Conservation (phyloP, 164 flowering plant species). For the Umbilicus rupestris region DNA sequence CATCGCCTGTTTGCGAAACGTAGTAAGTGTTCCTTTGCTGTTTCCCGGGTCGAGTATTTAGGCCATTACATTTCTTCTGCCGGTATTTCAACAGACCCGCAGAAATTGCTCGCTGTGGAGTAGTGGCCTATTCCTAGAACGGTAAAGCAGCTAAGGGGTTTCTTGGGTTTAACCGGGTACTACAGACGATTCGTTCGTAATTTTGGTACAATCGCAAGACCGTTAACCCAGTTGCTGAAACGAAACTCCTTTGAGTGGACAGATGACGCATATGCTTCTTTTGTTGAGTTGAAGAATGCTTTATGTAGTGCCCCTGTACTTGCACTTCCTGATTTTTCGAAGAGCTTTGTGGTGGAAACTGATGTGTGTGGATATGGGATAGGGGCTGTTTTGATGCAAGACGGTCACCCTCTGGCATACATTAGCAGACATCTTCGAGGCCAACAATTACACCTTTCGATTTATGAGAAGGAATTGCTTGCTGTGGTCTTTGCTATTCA, state of each 20-base stretch:
- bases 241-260: too few species aligned
- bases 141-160: neutral
- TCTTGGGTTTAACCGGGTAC: conserved; percentile 3
- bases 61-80: neutral
- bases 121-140: neutral
- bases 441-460: neutral
- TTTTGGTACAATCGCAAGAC: neutral
- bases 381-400: conserved; percentile 11
- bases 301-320: neutral
- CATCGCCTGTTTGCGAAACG: neutral
- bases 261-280: neutral
- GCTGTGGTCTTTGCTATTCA: conserved; percentile 1
- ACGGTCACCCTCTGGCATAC: neutral
- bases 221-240: neutral
- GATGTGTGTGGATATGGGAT: neutral
- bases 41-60: neutral
- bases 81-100: neutral
- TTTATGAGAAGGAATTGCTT: conserved; percentile 7
- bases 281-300: too few species aligned
- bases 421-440: neutral
- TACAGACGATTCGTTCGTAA: neutral
- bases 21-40: neutral
- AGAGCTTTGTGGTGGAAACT: neutral
- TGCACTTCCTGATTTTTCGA: neutral
- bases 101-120: neutral